Evolutionary conservation across 1,284 basidiomycete species (phyloP).

Genomic region (Heterobasidion occidentale): DNA sequence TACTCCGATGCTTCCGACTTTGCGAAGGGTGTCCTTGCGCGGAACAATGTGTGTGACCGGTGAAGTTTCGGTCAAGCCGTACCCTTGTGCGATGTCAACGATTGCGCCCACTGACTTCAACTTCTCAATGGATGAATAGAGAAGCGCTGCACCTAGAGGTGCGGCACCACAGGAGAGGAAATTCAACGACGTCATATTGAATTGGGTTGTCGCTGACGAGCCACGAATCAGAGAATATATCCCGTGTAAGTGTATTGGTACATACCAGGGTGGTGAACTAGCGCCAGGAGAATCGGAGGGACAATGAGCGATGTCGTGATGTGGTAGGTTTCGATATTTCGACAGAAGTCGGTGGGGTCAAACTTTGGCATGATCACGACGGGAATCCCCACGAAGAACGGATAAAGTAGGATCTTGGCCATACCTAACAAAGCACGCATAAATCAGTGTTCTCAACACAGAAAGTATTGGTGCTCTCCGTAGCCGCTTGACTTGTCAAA

Average conservation of each 20-base stretch:
- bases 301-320: conserved; percentile 64
- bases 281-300: conserved; percentile 75
- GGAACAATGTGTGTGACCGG: conserved; percentile 50
- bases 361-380: conserved; percentile 69
- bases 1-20: conserved; percentile 60
- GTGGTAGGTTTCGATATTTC: conserved; percentile 56
- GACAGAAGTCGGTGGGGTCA: conserved; percentile 66
- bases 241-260: conserved; percentile 25
- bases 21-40: conserved; percentile 26
- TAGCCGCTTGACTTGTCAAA: too few relatives aligned
- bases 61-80: conserved; percentile 76
- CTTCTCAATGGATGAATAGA: conserved; percentile 35
- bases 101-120: conserved; percentile 29
- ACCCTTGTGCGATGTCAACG: conserved; percentile 43
- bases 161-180: conserved; percentile 76
- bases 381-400: conserved; percentile 49
- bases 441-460: background rate
- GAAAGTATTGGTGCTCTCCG: background rate
- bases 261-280: conserved; percentile 47
- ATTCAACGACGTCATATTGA: conserved; percentile 57
- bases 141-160: conserved; percentile 62
- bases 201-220: conserved; percentile 28
- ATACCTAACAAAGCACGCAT: conserved; percentile 22
- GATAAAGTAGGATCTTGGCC: conserved; percentile 52
- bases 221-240: background rate